Conservation (phyloP, 2,329 filamentous ascomycete species). For the Hymenoscyphus scutula region DNA sequence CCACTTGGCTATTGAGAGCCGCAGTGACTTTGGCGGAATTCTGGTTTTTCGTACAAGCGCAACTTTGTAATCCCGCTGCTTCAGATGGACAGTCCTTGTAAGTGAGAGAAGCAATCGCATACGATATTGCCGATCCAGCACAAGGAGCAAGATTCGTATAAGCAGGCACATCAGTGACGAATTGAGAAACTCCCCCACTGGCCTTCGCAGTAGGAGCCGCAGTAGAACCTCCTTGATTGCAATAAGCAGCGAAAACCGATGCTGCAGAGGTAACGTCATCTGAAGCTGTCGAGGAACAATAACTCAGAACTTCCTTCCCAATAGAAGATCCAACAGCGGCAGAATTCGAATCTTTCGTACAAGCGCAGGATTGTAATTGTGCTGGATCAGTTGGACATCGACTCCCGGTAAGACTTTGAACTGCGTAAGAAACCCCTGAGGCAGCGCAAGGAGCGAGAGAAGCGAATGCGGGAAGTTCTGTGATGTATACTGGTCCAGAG, state of each 20-base stretch:
- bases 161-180: constrained; percentile 50
- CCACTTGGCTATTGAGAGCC: constrained; percentile 44
- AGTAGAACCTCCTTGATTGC: constrained; percentile 18
- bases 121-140: constrained; percentile 40
- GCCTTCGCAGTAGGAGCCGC: constrained; percentile 5
- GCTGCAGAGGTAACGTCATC: constrained; percentile 21
- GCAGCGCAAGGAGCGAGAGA: constrained; percentile 50
- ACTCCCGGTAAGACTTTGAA: constrained; percentile 44
- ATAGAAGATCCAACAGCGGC: constrained; percentile 14
- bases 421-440: constrained; percentile 44
- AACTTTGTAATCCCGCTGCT: constrained; percentile 46
- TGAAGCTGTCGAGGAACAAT: constrained; percentile 17
- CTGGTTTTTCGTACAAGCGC: constrained; percentile 51
- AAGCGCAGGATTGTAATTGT: constrained; percentile 47
- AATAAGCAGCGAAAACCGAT: constrained; percentile 18
- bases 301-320: constrained; percentile 10
- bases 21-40: constrained; percentile 46
- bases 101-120: constrained; percentile 38
- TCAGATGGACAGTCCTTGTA: constrained; percentile 40
- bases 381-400: constrained; percentile 45
- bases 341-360: constrained; percentile 21
- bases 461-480: constrained; percentile 20
- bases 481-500: constrained; percentile 16
- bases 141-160: constrained; percentile 45
- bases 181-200: constrained; percentile 29